phyloP scores from a whole-genome alignment of 257 asterid species.

The Solanum medicagineum region DNA sequence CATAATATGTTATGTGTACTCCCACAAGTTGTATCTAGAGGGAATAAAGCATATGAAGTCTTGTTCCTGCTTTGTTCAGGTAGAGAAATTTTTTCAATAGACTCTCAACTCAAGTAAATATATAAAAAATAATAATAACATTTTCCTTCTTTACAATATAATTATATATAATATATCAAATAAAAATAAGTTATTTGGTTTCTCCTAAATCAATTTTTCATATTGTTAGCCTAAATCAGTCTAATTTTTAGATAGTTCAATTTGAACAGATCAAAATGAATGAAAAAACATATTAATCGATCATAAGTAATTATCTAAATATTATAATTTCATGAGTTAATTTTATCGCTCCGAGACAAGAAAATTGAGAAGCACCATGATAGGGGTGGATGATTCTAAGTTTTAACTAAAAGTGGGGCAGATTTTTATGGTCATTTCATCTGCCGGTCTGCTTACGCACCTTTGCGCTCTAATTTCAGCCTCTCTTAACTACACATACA shows the following conservation, averaged over 20 bases:
- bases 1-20: accelerated
- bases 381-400: not conserved
- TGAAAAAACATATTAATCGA: not conserved
- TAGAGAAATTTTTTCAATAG: not conserved
- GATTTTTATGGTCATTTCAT: not conserved
- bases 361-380: not conserved
- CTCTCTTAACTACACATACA: not conserved
- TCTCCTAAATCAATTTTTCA: too few species aligned
- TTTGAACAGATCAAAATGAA: not conserved
- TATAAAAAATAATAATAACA: not conserved
- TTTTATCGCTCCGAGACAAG: not conserved
- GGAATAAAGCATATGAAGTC: accelerated
- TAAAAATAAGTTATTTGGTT: not conserved
- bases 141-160: not conserved
- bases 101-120: not conserved
- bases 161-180: not conserved
- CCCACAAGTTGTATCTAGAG: accelerated
- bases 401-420: not conserved
- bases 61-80: accelerated
- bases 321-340: not conserved
- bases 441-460: not conserved
- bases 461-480: not conserved
- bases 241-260: not conserved
- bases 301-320: not conserved
- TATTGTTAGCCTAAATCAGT: not conserved